phyloP scores from a whole-genome alignment of 2,329 filamentous ascomycete species.

The Cladophialophora exuberans region DNA sequence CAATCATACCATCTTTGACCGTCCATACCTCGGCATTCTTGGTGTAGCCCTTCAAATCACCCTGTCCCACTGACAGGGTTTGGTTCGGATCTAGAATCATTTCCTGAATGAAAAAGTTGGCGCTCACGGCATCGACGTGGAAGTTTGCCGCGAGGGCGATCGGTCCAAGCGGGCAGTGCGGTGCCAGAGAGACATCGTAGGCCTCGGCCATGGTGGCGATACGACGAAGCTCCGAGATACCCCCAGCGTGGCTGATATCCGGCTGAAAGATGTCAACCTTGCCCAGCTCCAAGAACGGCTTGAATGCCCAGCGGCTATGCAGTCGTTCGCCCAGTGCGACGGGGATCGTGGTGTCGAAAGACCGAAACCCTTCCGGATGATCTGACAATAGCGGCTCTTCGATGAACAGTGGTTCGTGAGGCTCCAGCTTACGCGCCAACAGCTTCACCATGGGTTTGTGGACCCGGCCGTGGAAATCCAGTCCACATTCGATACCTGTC shows the following conservation, averaged over 20 bases:
- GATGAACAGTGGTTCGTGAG: slow-evolving; percentile 12
- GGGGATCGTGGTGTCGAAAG: slow-evolving; percentile 8
- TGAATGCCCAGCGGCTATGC: slow-evolving; percentile 8
- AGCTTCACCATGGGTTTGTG: slow-evolving; percentile 10
- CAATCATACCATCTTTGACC: slow-evolving; percentile 8
- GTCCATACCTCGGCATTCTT: slow-evolving; percentile 9
- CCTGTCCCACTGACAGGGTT: slow-evolving; percentile 7
- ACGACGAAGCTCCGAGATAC: slow-evolving; percentile 8
- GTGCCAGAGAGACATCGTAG: slow-evolving; percentile 10
- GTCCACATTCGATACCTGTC: slow-evolving; percentile 3
- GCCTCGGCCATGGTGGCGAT: slow-evolving; percentile 13
- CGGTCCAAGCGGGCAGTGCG: slow-evolving; percentile 11
- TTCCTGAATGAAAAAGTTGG: slow-evolving; percentile 12
- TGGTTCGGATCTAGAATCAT: slow-evolving; percentile 10
- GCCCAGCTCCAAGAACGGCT: slow-evolving; percentile 11
- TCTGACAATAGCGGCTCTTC: slow-evolving; percentile 10
- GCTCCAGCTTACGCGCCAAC: slow-evolving; percentile 10
- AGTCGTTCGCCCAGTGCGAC: slow-evolving; percentile 11
- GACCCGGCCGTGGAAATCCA: slow-evolving; percentile 11
- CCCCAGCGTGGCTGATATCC: slow-evolving; percentile 11
- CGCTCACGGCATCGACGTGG: slow-evolving; percentile 6
- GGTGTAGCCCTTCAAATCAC: slow-evolving; percentile 10
- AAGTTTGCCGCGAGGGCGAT: slow-evolving; percentile 9
- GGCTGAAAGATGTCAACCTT: slow-evolving; percentile 10
- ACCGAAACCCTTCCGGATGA: slow-evolving; percentile 7